Percentiles rank a stretch among this genome's conserved stretches.
Conservation (phyloP, 768 basidiomycete species). For the Lyophyllum atratum region DNA sequence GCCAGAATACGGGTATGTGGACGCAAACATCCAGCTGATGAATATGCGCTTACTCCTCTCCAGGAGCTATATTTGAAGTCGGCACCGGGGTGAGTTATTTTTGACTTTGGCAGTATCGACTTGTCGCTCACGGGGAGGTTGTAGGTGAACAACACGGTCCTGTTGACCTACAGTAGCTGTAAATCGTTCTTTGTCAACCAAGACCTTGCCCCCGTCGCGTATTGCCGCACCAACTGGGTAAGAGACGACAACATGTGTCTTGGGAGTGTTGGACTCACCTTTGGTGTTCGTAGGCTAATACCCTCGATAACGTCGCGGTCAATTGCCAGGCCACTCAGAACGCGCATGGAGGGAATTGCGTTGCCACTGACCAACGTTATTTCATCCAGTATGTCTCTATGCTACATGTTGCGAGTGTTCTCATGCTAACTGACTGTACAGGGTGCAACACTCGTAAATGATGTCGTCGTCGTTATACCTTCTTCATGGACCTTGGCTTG, state of each 20-base stretch:
- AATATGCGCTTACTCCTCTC: neutral
- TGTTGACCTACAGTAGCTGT: constrained; percentile 44
- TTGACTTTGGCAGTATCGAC: neutral
- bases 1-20: constrained; percentile 31
- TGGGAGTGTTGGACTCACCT: neutral
- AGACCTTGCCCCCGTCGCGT: constrained; percentile 36
- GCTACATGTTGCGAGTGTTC: neutral
- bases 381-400: constrained; percentile 42
- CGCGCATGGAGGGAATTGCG: constrained; percentile 51
- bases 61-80: constrained; percentile 27
- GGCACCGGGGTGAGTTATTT: constrained; percentile 26
- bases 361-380: constrained; percentile 47
- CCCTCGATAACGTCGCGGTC: constrained; percentile 42
- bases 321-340: constrained; percentile 52
- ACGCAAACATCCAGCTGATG: neutral
- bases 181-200: constrained; percentile 53
- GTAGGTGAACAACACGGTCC: constrained; percentile 37
- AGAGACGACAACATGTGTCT: constrained; percentile 2
- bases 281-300: constrained; percentile 28
- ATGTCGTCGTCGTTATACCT: neutral
- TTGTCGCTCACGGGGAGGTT: neutral
- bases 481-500: neutral
- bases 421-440: neutral
- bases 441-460: constrained; percentile 21
- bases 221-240: constrained; percentile 51